phyloP scores from a whole-genome alignment of 371 early-diverging fungal genomes.

The Actinomortierella ambigua region DNA sequence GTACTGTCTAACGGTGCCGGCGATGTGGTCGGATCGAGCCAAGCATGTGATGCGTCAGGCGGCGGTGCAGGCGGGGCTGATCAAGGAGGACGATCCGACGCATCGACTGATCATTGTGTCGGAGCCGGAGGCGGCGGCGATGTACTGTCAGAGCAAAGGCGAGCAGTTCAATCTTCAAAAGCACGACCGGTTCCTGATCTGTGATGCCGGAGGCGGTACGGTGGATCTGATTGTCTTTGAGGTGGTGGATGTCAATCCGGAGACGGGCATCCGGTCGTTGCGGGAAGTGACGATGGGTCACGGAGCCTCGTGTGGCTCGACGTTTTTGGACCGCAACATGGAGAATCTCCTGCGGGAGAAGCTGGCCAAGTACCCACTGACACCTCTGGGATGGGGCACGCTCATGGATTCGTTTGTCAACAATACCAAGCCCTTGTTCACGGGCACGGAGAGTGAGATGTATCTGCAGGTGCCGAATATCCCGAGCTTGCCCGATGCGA shows the following conservation, averaged over 20 bases:
- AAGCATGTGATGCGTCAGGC: slow-evolving; percentile 60
- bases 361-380: slow-evolving; percentile 40
- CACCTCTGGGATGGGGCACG: slow-evolving; percentile 46
- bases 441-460: slow-evolving; percentile 42
- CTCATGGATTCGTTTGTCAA: slow-evolving; percentile 55
- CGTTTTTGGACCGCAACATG: slow-evolving; percentile 48
- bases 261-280: slow-evolving; percentile 50
- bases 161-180: slow-evolving; percentile 57
- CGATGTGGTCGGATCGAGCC: slow-evolving; percentile 60
- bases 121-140: slow-evolving; percentile 63
- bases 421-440: slow-evolving; percentile 44
- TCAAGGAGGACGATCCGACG: slow-evolving; percentile 49
- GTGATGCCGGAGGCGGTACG: slow-evolving; percentile 72
- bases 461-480: slow-evolving; percentile 42
- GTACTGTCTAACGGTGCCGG: slow-evolving; percentile 58
- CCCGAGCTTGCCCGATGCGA: slow-evolving; percentile 53
- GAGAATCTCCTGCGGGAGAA: slow-evolving; percentile 38
- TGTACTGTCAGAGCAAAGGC: slow-evolving; percentile 61
- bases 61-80: slow-evolving; percentile 54
- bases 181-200: slow-evolving; percentile 63
- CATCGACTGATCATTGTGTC: slow-evolving; percentile 56
- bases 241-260: slow-evolving; percentile 42
- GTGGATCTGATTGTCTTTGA: slow-evolving; percentile 59
- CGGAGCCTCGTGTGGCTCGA: slow-evolving; percentile 47
- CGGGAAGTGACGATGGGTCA: slow-evolving; percentile 48